Base-by-base conservation (phyloP, 805 yeast genomes). In the Lachancea nothofagi region DNA sequence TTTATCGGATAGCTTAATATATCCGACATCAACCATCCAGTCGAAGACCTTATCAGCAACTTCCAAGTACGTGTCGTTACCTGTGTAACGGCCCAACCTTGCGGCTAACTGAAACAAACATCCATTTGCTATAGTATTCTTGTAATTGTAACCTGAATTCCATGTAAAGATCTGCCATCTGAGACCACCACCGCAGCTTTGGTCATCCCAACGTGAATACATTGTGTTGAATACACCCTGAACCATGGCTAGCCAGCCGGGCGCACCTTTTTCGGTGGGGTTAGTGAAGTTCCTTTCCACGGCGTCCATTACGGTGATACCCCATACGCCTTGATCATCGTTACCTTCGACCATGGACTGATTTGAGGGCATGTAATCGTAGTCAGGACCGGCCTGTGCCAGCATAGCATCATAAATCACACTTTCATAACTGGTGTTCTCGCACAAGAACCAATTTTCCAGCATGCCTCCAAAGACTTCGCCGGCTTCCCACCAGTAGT, bases 301-400 rank as follows among this genome's bases (percentile, higher is more conserved):
- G 1, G 97, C 97, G 21, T 77, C 80, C 83, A 90, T 86, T 3
- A 79, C 94, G 1, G 95, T 83, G 44, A 93, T 70, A 4, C 96
- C 97, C 97, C 97, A 90, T 61, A 90, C 87, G 2, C 85, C 96
- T 67, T 90, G 97, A 69, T 90, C 97, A 71, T 90, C 98, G 58
- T 90, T 90, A 55, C 97, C 98, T 65, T 90, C 97, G 2, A 95
- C 84, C 25, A 88, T 78, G 8, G 89, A 77, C 64, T 89, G 96
- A 61, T 87, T 86, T 45, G 78, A 66, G 4, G 97, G 96, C 62
- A 90, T 79, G 62, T 79, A 93, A 64, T 90, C 81, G 66, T 77
- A 67, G 57, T 79, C 71, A 8, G 74, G 75, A 34, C 90, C 90
- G 7, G 77, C 75, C 63, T 90, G 97, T 54, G 76, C 78, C 37